These are phyloP conservation scores for Chaetomium cochliodes DNA, from an alignment of 495 filamentous ascomycete species.

Conservation along the genomic window DNA sequence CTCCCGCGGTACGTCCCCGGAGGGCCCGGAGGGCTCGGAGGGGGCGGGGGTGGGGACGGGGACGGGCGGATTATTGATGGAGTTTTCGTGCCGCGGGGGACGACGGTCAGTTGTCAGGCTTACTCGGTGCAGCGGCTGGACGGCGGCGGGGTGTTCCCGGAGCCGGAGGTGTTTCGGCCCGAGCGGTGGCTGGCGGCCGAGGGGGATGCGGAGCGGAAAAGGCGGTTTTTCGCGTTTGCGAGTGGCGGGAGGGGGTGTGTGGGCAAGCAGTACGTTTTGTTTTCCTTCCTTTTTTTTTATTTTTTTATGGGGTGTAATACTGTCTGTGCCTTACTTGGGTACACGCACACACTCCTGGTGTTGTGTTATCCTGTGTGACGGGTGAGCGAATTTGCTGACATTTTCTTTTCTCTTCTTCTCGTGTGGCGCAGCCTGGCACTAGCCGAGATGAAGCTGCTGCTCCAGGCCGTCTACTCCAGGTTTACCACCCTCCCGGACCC, in stretches of 20 bases:
- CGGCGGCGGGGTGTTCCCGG: conserved; percentile 51
- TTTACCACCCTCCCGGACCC: conserved; percentile 54
- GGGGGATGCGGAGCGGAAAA: conserved; percentile 49
- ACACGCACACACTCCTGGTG: too few relatives aligned
- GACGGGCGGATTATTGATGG: conserved; percentile 51
- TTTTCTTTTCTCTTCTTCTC: background rate
- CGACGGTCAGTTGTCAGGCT: conserved; percentile 55
- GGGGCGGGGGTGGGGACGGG: too few relatives aligned
- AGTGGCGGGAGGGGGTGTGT: conserved; percentile 57
- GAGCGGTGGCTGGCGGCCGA: conserved; percentile 62
- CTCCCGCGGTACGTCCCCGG: conserved; percentile 60
- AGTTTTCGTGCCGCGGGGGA: conserved; percentile 47
- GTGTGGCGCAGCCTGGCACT: conserved; percentile 52
- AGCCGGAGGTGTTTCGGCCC: conserved; percentile 57
- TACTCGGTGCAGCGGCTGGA: conserved; percentile 55
- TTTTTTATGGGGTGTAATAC: too few relatives aligned
- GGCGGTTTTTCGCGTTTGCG: conserved; percentile 53
- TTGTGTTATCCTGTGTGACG: background rate
- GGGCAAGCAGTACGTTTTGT: conserved; percentile 54
- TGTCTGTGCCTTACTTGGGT: background rate
- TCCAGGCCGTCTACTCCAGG: conserved; percentile 57
- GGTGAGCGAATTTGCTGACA: conserved; percentile 22
- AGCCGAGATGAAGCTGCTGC: conserved; percentile 64
- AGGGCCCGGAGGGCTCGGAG: too few relatives aligned
- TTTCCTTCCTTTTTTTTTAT: conserved; percentile 23